Base-by-base conservation (phyloP, 352 stramenopile genomes). In the Globisporangium nagaii region DNA sequence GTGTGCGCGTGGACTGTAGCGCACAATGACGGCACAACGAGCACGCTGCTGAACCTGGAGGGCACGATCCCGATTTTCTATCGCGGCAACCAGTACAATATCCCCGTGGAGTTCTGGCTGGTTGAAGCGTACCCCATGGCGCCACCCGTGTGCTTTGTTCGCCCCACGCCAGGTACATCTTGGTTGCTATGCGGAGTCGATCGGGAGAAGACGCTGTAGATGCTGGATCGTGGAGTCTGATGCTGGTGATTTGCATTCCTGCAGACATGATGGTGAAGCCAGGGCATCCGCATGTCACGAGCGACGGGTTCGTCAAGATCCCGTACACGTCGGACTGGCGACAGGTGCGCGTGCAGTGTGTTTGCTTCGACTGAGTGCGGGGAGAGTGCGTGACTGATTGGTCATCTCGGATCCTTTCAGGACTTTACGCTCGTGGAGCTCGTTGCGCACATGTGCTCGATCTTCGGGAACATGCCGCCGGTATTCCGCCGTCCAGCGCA, bases 61-160 rank as follows among this genome's bases (percentile, higher is more conserved):
- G 87, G 87, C 40, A 96, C 87, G n/a, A 95, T 96, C 64, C 84
- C 86, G 11, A 96, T 96, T 56, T 95, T 93, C 65, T 96, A 95
- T 55, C 64, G 83, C 8, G 65, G 77, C 43, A 93, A 88, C 55
- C 86, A 95, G 60, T 96, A 96, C 75, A 96, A 96, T 52, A 96
- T 96, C 58, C 87, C 87, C 0, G 76, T 96, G 32, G 80, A 92
- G 63, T 86, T 96, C 37, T 96, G 87, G 87, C 72, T 96, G 41
- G 78, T 87, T 8, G 80, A 93, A 60, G 79, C 70, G 28, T 96
- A 96, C 65, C 87, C 87, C 0, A 68, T 88, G 57, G 53, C 79
- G 3, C 74, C 87, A 24, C 86, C 87, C 1, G 84, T 95, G 44
- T 93, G 86, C 47, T 96, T 93, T 53, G 87, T 96, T 30, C 84